A percentile compares a stretch with the other conserved stretches of the same genome.
phyloP scores from a whole-genome alignment of 495 filamentous ascomycete species.

The Acidomyces sp. region DNA sequence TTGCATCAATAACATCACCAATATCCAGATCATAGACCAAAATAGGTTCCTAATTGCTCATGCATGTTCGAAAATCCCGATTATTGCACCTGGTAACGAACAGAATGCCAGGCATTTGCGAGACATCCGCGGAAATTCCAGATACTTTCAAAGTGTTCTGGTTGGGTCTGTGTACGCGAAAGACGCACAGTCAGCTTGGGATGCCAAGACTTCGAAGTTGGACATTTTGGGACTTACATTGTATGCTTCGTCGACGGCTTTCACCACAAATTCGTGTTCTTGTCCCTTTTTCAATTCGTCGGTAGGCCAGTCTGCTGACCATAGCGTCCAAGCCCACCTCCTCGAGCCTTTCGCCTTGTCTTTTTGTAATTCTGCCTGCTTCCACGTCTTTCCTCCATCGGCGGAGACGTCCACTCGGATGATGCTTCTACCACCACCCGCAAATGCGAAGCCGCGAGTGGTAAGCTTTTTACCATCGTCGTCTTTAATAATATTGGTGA shows the following conservation, averaged over 20 bases:
- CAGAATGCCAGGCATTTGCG: constrained; percentile 43
- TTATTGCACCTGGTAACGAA: too few relatives aligned
- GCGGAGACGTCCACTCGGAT: constrained; percentile 34
- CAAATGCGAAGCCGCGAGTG: constrained; percentile 36
- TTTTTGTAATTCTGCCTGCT: constrained; percentile 28
- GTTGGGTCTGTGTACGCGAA: too few relatives aligned
- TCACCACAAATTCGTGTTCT: constrained; percentile 32
- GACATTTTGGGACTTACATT: too few relatives aligned
- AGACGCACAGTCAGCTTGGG: too few relatives aligned
- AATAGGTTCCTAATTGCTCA: too few relatives aligned
- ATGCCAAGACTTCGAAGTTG: too few relatives aligned
- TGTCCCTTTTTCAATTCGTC: background rate
- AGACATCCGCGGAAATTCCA: constrained; percentile 45
- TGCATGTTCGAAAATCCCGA: too few relatives aligned
- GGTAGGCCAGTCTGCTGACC: constrained; percentile 27
- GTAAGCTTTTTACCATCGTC: constrained; percentile 24
- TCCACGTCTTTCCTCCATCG: constrained; percentile 17
- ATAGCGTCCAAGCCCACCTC: constrained; percentile 43
- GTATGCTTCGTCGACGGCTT: constrained; percentile 45
- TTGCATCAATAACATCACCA: too few relatives aligned
- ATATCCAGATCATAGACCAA: too few relatives aligned
- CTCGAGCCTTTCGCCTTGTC: constrained; percentile 29
- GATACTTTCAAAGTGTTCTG: constrained; percentile 37
- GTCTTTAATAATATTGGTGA: constrained; percentile 24
- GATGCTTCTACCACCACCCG: constrained; percentile 35